Evolutionary conservation across 306 rosid species (phyloP).

Genomic region (Dalbergia oliveri): DNA sequence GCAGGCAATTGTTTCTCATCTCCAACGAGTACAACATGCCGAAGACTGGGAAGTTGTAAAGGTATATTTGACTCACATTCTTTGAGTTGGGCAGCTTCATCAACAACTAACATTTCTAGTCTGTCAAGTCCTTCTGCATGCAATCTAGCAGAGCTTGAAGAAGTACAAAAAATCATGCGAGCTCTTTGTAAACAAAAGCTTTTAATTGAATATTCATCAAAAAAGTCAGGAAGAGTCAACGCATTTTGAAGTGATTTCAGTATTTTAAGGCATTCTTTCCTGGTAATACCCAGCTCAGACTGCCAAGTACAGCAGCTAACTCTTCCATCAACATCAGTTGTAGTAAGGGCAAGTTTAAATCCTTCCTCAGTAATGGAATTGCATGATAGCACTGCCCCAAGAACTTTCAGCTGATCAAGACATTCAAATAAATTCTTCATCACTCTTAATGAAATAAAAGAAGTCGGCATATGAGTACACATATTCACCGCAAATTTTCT

Average conservation of each 20-base stretch:
- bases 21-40: conserved; percentile 56
- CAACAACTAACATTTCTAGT: conserved; percentile 54
- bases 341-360: conserved; percentile 37
- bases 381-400: conserved; percentile 32
- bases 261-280: conserved; percentile 53
- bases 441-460: conserved; percentile 43
- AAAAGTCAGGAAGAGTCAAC: conserved; percentile 47
- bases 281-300: conserved; percentile 39
- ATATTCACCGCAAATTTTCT: conserved; percentile 47
- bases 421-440: conserved; percentile 49
- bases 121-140: conserved; percentile 40
- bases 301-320: conserved; percentile 40
- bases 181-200: conserved; percentile 50
- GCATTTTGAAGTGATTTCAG: conserved; percentile 46
- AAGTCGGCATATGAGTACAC: conserved; percentile 60
- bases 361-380: conserved; percentile 44
- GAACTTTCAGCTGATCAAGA: conserved; percentile 46
- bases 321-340: conserved; percentile 33
- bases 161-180: conserved; percentile 57
- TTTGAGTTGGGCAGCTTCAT: conserved; percentile 65
- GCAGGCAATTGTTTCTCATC: conserved; percentile 59
- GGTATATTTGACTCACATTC: conserved; percentile 60
- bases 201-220: conserved; percentile 41
- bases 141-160: conserved; percentile 55
- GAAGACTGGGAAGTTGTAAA: conserved; percentile 53